These are phyloP conservation scores for Aspergillus niger DNA, from an alignment of 2,329 filamentous ascomycete genomes.

Conservation along the genomic window DNA sequence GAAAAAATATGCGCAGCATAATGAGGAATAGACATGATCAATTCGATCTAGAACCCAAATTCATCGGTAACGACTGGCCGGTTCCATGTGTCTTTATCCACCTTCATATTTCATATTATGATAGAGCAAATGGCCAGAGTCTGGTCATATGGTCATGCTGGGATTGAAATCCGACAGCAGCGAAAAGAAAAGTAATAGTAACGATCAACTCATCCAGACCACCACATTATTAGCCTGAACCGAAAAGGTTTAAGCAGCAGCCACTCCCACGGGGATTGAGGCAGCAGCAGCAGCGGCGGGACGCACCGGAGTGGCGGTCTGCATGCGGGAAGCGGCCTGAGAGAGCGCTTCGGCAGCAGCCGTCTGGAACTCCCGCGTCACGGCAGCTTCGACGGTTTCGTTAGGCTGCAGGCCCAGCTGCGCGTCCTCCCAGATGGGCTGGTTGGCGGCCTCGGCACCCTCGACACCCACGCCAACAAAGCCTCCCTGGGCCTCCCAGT, in stretches of 20 bases:
- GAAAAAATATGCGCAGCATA: too few relatives aligned
- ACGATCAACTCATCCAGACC: neutral
- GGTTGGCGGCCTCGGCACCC: slow-evolving; percentile 57
- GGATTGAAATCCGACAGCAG: neutral
- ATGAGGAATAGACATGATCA: neutral
- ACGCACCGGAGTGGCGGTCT: slow-evolving; percentile 26
- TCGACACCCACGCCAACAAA: slow-evolving; percentile 91
- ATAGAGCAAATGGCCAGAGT: neutral
- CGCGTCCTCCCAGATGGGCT: slow-evolving; percentile 86
- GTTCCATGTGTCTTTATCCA: slow-evolving; percentile 5
- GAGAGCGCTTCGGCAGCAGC: slow-evolving; percentile 17
- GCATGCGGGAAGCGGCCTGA: slow-evolving; percentile 21
- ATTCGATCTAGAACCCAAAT: slow-evolving; percentile 14
- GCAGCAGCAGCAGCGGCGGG: slow-evolving; percentile 25
- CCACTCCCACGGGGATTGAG: slow-evolving; percentile 31
- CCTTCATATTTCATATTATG: slow-evolving; percentile 1
- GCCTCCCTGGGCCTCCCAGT: slow-evolving; percentile 88
- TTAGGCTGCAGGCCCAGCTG: slow-evolving; percentile 72
- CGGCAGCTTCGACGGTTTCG: slow-evolving; percentile 61
- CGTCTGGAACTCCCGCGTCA: slow-evolving; percentile 47
- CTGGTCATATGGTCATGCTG: neutral
- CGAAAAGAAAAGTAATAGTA: neutral
- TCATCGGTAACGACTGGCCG: slow-evolving; percentile 18
- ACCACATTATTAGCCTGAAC: too few relatives aligned
- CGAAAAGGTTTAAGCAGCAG: slow-evolving; percentile 25